phyloP scores from a whole-genome alignment of 257 asterid genomes.

The Jaltomata sinuosa region DNA sequence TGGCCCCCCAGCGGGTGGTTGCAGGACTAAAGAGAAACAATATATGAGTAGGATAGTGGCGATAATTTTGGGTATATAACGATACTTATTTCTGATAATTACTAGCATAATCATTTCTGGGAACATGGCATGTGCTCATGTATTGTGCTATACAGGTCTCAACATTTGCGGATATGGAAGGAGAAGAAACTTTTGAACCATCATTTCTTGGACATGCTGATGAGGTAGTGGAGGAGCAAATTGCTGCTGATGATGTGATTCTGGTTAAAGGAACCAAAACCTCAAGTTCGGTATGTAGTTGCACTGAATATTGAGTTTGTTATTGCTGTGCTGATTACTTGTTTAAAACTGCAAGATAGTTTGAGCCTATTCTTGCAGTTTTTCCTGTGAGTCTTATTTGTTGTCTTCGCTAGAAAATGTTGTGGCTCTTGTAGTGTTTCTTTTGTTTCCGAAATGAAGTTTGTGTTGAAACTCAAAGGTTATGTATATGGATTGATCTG shows the following conservation, averaged over 20 bases:
- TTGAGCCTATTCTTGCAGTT: not conserved
- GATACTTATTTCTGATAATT: not conserved
- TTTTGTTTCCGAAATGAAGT: not conserved
- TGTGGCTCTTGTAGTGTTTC: not conserved
- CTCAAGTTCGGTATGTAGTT: conserved; percentile 52
- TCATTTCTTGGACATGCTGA: conserved; percentile 78
- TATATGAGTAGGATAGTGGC: not conserved
- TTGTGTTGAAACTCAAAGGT: not conserved
- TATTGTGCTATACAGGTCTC: conserved; percentile 46
- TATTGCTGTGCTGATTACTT: not conserved
- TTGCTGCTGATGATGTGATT: conserved; percentile 86
- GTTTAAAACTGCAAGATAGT: not conserved
- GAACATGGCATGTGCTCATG: not conserved
- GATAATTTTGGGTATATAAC: not conserved
- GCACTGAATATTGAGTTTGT: not conserved
- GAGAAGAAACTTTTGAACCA: conserved; percentile 87
- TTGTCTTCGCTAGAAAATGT: not conserved
- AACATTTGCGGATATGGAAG: conserved; percentile 94
- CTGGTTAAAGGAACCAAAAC: conserved; percentile 85
- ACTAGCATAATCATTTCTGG: not conserved
- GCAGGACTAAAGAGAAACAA: not conserved
- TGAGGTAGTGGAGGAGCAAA: conserved; percentile 90
- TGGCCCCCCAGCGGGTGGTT: not conserved
- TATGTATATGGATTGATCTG: not conserved
- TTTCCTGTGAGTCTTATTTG: not conserved